phyloP scores from a whole-genome alignment of 192 early-diverging fungal species.

The Chytriomyces sp. region DNA sequence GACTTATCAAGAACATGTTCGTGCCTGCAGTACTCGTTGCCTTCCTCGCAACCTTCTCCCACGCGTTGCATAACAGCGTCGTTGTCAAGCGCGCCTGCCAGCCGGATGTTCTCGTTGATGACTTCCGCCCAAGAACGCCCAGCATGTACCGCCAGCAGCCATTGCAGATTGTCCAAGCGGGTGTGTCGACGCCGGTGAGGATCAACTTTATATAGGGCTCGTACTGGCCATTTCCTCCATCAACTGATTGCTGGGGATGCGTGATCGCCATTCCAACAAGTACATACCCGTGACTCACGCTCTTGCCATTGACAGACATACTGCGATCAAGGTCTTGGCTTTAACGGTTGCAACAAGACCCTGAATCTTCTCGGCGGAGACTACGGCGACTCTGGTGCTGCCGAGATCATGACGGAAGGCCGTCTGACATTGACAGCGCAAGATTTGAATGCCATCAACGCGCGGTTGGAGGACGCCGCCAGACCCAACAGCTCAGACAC shows the following conservation, averaged over 20 bases:
- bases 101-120: constrained; percentile 30
- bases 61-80: too few species aligned
- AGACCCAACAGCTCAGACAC: constrained; percentile 9
- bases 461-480: constrained; percentile 2
- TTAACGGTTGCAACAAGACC: constrained; percentile 25
- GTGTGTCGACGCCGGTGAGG: not conserved
- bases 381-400: constrained; percentile 8
- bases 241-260: too few species aligned
- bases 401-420: constrained; percentile 8
- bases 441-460: not conserved
- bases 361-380: constrained; percentile 21
- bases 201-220: not conserved
- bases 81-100: constrained; percentile 4
- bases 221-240: too few species aligned
- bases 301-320: not conserved
- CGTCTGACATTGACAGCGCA: not conserved
- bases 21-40: too few species aligned
- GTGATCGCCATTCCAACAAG: not conserved
- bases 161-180: not conserved
- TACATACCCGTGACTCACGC: too few species aligned
- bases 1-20: too few species aligned
- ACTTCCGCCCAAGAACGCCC: constrained; percentile 17
- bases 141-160: constrained; percentile 23
- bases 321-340: not conserved
- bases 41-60: too few species aligned